A percentile compares a stretch with the other conserved stretches of the same genome.
Evolutionary conservation across 148 eudicot genomes (phyloP).

Genomic region (Oxyria digyna): DNA sequence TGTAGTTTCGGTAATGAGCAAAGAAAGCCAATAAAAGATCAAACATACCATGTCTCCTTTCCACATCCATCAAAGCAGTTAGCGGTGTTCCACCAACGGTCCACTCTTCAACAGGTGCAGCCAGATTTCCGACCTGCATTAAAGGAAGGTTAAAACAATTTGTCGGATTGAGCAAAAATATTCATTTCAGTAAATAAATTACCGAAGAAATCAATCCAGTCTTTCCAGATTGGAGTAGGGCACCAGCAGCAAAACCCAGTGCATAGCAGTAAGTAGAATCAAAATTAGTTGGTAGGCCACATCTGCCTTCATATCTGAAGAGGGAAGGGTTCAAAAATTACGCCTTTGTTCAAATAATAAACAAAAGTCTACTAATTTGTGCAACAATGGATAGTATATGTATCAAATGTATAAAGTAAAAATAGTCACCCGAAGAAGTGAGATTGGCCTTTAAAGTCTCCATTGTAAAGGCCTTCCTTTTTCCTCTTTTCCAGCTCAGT

Average conservation of each 20-base stretch:
- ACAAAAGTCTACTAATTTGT: background rate
- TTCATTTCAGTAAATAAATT: background rate
- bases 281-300: slow-evolving; percentile 95
- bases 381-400: background rate
- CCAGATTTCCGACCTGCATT: slow-evolving; percentile 79
- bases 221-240: slow-evolving; percentile 82
- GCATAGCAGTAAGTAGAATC: slow-evolving; percentile 95
- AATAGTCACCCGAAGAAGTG: slow-evolving; percentile 85
- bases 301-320: slow-evolving; percentile 86
- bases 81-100: slow-evolving; percentile 98
- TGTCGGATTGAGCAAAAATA: too few species aligned
- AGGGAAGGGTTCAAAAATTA: background rate
- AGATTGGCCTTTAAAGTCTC: slow-evolving; percentile 77
- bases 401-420: background rate
- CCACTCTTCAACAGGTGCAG: slow-evolving; percentile 96
- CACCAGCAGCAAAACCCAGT: slow-evolving; percentile 94
- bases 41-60: slow-evolving; percentile 88
- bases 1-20: background rate
- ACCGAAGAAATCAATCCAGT: slow-evolving; percentile 96
- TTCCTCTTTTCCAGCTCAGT: slow-evolving; percentile 77
- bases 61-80: slow-evolving; percentile 94
- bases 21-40: background rate
- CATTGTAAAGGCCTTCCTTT: slow-evolving; percentile 42
- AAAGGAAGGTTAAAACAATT: background rate
- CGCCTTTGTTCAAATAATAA: background rate